Evolutionary conservation across 768 basidiomycete genomes (phyloP).

Genomic region (Tulasnella sp.): DNA sequence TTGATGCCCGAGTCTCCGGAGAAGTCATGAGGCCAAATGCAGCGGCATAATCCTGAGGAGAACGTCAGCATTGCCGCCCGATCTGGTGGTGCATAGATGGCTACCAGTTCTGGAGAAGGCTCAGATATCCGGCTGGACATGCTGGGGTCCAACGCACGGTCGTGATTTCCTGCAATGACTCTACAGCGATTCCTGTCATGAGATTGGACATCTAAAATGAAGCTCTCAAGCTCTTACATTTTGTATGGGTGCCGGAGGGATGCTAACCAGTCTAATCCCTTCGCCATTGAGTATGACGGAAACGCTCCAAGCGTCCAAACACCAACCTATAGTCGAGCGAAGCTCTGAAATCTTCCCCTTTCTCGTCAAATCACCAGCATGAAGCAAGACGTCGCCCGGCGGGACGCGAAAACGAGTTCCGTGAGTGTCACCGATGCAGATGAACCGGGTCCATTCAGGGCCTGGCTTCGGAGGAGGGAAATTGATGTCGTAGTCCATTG

Average conservation of each 20-base stretch:
- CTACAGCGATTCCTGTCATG: background rate
- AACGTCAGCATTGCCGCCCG: background rate
- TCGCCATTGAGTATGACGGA: background rate
- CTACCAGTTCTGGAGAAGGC: background rate
- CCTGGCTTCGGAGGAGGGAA: slow-evolving; percentile 11
- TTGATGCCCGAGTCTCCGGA: background rate
- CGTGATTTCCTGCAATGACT: slow-evolving; percentile 17
- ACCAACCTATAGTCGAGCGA: background rate
- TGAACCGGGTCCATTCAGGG: slow-evolving; percentile 15
- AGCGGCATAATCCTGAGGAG: background rate
- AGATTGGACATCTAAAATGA: background rate
- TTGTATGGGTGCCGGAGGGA: slow-evolving; percentile 6
- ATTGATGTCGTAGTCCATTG: slow-evolving; percentile 11
- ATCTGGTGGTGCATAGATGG: background rate
- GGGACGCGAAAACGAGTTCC: slow-evolving; percentile 17
- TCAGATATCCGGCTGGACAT: background rate
- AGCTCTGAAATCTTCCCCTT: background rate
- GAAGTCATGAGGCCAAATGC: background rate
- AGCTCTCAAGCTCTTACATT: slow-evolving; percentile 7
- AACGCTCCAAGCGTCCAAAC: background rate
- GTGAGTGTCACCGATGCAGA: slow-evolving; percentile 20
- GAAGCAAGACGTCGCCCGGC: slow-evolving; percentile 17
- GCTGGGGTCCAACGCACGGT: slow-evolving; percentile 1
- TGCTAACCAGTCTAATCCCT: slow-evolving; percentile 2
- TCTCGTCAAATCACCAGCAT: slow-evolving; percentile 19